phyloP scores from a whole-genome alignment of 495 filamentous ascomycete genomes.

The Neurospora hispaniola region DNA sequence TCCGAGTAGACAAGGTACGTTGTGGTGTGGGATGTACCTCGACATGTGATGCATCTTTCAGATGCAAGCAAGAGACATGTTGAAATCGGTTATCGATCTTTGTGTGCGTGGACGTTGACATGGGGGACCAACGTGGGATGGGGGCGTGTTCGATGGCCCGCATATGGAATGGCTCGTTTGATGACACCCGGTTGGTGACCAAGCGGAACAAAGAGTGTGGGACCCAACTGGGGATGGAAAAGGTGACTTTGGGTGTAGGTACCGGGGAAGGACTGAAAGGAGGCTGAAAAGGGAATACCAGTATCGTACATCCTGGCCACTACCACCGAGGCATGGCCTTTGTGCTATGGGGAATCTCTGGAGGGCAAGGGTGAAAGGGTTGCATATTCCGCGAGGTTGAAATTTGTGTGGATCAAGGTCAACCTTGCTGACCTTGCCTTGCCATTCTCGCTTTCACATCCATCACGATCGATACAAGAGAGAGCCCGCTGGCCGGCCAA shows the following conservation, averaged over 20 bases:
- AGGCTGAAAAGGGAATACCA: neutral
- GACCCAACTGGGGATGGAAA: neutral
- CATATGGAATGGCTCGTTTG: neutral
- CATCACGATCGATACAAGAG: neutral
- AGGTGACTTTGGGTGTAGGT: neutral
- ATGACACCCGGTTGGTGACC: neutral
- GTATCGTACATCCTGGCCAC: neutral
- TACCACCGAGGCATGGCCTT: neutral
- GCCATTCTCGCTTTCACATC: neutral
- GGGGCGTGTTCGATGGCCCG: neutral
- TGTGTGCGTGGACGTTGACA: neutral
- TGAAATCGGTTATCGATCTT: neutral
- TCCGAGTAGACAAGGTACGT: neutral
- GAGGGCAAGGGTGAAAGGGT: neutral
- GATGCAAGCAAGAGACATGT: neutral
- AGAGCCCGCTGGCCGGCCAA: neutral
- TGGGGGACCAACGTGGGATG: neutral
- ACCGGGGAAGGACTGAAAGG: neutral
- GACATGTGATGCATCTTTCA: neutral
- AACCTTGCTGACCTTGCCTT: neutral
- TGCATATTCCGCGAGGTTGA: neutral
- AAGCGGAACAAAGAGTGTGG: neutral
- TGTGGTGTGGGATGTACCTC: neutral
- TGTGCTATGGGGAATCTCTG: neutral
- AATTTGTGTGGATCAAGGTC: neutral